A percentile compares a stretch with the other conserved stretches of the same genome.
These are phyloP conservation scores for Fusarium newnesense DNA, from an alignment of 2,329 filamentous ascomycete species.

Conservation along the genomic window DNA sequence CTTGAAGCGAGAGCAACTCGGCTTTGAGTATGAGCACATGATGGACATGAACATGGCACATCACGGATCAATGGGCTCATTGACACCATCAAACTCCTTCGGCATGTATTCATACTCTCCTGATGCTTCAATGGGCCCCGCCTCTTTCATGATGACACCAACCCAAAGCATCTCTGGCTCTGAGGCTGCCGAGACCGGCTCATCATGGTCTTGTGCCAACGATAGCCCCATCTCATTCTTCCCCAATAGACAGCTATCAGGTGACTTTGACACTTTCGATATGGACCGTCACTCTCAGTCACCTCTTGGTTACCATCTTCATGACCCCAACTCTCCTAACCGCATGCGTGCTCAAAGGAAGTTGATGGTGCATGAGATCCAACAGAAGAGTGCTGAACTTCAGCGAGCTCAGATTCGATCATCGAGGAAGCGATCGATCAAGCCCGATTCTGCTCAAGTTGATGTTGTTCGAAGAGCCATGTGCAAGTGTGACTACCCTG, in stretches of 20 bases:
- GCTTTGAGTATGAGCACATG: slow-evolving; percentile 53
- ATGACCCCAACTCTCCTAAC: slow-evolving; percentile 49
- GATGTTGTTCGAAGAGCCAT: slow-evolving; percentile 53
- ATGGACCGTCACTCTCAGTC: slow-evolving; percentile 52
- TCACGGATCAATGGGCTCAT: slow-evolving; percentile 49
- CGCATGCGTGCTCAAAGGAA: slow-evolving; percentile 51
- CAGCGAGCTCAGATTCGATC: slow-evolving; percentile 54
- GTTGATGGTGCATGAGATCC: slow-evolving; percentile 55
- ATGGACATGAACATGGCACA: slow-evolving; percentile 51
- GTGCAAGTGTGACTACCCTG: slow-evolving; percentile 58
- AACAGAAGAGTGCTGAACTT: slow-evolving; percentile 57
- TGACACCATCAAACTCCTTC: slow-evolving; percentile 52
- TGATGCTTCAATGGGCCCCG: slow-evolving; percentile 46
- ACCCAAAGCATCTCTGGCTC: slow-evolving; percentile 54
- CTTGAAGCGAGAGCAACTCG: slow-evolving; percentile 50
- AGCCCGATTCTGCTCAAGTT: slow-evolving; percentile 45
- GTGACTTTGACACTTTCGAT: slow-evolving; percentile 49
- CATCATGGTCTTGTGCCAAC: slow-evolving; percentile 53
- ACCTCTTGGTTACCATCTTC: slow-evolving; percentile 47
- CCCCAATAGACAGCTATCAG: slow-evolving; percentile 46
- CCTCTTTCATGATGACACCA: slow-evolving; percentile 54
- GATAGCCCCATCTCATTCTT: slow-evolving; percentile 56
- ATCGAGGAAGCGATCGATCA: slow-evolving; percentile 45
- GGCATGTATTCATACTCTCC: slow-evolving; percentile 51
- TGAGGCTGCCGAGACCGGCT: slow-evolving; percentile 51